Evolutionary conservation across 139 green algal species (phyloP), one percentile per base, ranked within the genome.

Genomic region (Marvania coccoides): DNA sequence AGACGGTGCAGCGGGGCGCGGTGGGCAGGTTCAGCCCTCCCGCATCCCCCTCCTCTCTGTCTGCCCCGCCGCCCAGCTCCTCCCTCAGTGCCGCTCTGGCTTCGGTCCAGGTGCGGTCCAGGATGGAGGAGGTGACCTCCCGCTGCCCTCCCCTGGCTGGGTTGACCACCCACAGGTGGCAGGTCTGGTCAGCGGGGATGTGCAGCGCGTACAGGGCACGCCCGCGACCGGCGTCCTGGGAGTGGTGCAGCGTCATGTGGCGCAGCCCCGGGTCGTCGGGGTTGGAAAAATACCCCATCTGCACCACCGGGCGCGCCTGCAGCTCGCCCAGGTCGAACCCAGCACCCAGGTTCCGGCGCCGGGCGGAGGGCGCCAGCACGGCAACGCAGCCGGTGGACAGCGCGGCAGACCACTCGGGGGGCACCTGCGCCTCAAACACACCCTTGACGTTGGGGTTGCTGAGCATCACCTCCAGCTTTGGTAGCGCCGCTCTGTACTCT

Each of bases 351-450:
- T 72, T 69, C 26, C 74, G 73, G n/a, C 6, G 13, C 10, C 71
- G 56, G 0, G 68, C 76, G 19, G 36, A 31, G 6, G 75, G 79
- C 0, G 67, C 39, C 30, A 94, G 75, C n/a, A 57, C 54, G 5
- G 84, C 79, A 2, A 89, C 79, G 54, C 85, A 96, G 54, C 91
- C 91, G 46, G 48, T 24, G 26, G 9, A 30, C 61, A 95, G 78
- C 33, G 84, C 71, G 9, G 86, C 83, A 24, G 78, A 59, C 59
- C 86, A 63, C 6, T 70, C 63, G 26, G 90, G 72, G 0, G 88
- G 83, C 56, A 96, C 63, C 5, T 87, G 80, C 31, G 81, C 84
- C 76, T 97, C 85, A 24, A 80, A 97, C 15, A 91, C 83, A 26
- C 77, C 87, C 19, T 64, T 36, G 23, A 88, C 63, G 46, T 84